These are phyloP conservation scores for Spergularia marina DNA, from an alignment of 148 eudicot species.

Conservation along the genomic window DNA sequence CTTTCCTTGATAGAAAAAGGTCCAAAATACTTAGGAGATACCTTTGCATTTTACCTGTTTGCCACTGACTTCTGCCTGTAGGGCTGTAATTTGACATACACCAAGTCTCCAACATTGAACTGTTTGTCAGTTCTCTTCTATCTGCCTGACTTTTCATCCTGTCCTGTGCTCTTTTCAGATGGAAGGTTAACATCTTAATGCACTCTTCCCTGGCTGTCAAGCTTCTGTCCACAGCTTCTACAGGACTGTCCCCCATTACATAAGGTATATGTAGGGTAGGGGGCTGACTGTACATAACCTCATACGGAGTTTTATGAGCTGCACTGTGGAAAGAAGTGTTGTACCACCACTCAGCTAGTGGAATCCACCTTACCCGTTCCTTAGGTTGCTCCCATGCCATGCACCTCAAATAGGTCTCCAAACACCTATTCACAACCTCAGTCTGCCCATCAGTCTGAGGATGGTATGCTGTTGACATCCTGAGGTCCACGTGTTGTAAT, in stretches of 20 bases:
- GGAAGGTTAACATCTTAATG: not conserved
- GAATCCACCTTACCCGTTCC: not conserved
- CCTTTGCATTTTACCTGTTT: not conserved
- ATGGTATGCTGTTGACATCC: conserved; percentile 1
- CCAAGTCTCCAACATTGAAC: not conserved
- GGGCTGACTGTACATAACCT: not conserved
- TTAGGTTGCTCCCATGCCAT: not conserved
- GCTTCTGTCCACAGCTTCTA: not conserved
- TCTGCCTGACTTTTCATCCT: not conserved
- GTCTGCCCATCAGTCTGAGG: conserved; percentile 18
- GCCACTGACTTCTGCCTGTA: not conserved
- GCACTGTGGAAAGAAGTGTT: not conserved
- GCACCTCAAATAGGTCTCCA: conserved; percentile 17
- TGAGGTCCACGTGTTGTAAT: not conserved
- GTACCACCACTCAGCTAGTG: conserved; percentile 16
- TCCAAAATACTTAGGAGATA: not conserved
- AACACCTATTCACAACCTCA: conserved; percentile 6
- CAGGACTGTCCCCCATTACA: not conserved
- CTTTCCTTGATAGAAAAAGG: not conserved
- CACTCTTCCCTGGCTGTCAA: not conserved
- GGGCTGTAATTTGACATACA: not conserved
- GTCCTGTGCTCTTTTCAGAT: not conserved
- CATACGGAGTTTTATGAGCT: not conserved
- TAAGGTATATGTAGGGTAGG: not conserved
- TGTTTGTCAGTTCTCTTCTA: not conserved